Evolutionary conservation across 164 flowering plant genomes (phyloP).

Genomic region (Paratinospora sagittata): DNA sequence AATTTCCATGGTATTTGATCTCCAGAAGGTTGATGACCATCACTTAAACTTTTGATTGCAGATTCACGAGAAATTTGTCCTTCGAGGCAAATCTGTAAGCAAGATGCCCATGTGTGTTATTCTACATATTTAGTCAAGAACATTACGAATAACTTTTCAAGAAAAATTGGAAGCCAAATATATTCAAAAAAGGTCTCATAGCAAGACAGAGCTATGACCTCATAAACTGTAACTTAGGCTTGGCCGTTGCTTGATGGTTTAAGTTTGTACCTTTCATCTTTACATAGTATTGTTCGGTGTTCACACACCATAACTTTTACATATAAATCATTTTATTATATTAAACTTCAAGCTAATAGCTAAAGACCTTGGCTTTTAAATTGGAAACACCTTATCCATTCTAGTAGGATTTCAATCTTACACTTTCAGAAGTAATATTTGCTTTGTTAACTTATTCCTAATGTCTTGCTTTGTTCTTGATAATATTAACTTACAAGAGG

Average conservation of each 20-base stretch:
- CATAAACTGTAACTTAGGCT: background rate
- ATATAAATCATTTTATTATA: no score
- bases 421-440: no score
- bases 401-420: no score
- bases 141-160: background rate
- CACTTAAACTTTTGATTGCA: conserved; percentile 65
- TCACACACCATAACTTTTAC: no score
- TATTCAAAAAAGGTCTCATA: background rate
- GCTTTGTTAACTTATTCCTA: no score
- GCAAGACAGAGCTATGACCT: background rate
- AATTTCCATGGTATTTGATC: conserved; percentile 99
- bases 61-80: conserved; percentile 88
- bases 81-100: conserved; percentile 73
- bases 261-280: no score
- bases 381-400: no score
- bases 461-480: no score
- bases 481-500: background rate
- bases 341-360: no score
- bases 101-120: background rate
- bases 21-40: conserved; percentile 79
- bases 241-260: no score
- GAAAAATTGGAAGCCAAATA: background rate
- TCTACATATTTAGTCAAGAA: background rate
- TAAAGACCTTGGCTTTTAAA: no score
- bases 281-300: no score